Evolutionary conservation across 2,329 filamentous ascomycete species (phyloP).

Genomic region (Pestalotiopsis sp.): DNA sequence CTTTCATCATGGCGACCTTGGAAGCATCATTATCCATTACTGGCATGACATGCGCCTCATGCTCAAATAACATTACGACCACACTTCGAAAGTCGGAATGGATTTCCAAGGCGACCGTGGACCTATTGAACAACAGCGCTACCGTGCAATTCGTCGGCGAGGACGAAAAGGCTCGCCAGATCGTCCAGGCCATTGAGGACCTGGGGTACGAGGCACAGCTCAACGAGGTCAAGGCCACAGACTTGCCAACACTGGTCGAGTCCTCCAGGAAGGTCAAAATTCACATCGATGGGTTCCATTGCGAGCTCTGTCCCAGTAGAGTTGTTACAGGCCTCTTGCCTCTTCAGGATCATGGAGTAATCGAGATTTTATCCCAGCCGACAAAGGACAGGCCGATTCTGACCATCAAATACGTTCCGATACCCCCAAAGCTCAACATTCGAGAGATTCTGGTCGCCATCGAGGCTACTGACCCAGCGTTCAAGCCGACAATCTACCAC

Average conservation of each 20-base stretch:
- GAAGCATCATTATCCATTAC: slow-evolving; percentile 54
- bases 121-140: slow-evolving; percentile 69
- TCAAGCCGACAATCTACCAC: slow-evolving; percentile 73
- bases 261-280: slow-evolving; percentile 62
- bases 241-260: slow-evolving; percentile 26
- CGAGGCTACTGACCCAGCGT: slow-evolving; percentile 63
- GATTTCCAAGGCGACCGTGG: slow-evolving; percentile 62
- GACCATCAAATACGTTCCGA: slow-evolving; percentile 67
- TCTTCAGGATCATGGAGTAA: slow-evolving; percentile 49
- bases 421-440: slow-evolving; percentile 71
- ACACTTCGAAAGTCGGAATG: slow-evolving; percentile 61
- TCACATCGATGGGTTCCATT: slow-evolving; percentile 73
- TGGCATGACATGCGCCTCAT: slow-evolving; percentile 76
- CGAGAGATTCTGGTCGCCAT: slow-evolving; percentile 74
- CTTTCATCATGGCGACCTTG: slow-evolving; percentile 23
- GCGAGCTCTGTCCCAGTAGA: slow-evolving; percentile 67
- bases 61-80: slow-evolving; percentile 63
- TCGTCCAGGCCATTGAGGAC: slow-evolving; percentile 60
- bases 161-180: slow-evolving; percentile 44
- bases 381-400: slow-evolving; percentile 68
- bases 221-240: slow-evolving; percentile 47
- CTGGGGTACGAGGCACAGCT: slow-evolving; percentile 69
- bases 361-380: slow-evolving; percentile 57
- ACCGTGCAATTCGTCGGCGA: slow-evolving; percentile 57
- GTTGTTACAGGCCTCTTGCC: slow-evolving; percentile 56